These are phyloP conservation scores for Boletales sp. DNA, from an alignment of 768 basidiomycete species.

Conservation along the genomic window DNA sequence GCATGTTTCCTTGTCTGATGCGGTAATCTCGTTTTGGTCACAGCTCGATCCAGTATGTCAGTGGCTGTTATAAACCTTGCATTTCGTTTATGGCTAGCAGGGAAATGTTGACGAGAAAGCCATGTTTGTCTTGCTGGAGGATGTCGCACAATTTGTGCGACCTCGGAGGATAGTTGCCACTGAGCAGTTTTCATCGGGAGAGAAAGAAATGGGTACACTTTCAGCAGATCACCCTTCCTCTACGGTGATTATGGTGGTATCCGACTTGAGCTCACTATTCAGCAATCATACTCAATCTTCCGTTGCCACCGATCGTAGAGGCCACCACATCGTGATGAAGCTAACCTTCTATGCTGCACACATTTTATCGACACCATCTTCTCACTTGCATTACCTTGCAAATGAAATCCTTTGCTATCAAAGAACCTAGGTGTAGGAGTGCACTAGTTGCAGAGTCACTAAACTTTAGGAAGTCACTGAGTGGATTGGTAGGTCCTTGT, in stretches of 20 bases:
- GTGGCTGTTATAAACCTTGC: background rate
- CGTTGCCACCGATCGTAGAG: slow-evolving; percentile 2
- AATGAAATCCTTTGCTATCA: slow-evolving; percentile 37
- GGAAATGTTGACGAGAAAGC: slow-evolving; percentile 35
- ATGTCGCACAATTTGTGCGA: slow-evolving; percentile 50
- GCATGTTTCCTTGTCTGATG: slow-evolving; percentile 46
- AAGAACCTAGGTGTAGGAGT: slow-evolving; percentile 23
- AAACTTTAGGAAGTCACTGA: no score
- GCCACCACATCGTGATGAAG: slow-evolving; percentile 50
- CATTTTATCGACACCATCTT: slow-evolving; percentile 45
- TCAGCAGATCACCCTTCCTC: slow-evolving; percentile 13
- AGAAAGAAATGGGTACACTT: background rate
- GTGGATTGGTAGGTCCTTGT: background rate
- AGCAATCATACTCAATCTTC: background rate
- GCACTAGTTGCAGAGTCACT: background rate
- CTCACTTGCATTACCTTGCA: slow-evolving; percentile 38
- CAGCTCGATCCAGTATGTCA: slow-evolving; percentile 42
- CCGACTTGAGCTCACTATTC: slow-evolving; percentile 26
- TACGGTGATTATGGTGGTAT: slow-evolving; percentile 21
- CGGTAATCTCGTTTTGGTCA: slow-evolving; percentile 65
- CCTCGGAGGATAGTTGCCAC: slow-evolving; percentile 34
- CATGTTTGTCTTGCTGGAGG: slow-evolving; percentile 53
- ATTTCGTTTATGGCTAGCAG: slow-evolving; percentile 23
- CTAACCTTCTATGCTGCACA: slow-evolving; percentile 69
- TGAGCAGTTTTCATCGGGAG: background rate